These are phyloP conservation scores for Coniochaeta sp. DNA, from an alignment of 2,329 filamentous ascomycete species.

Conservation along the genomic window DNA sequence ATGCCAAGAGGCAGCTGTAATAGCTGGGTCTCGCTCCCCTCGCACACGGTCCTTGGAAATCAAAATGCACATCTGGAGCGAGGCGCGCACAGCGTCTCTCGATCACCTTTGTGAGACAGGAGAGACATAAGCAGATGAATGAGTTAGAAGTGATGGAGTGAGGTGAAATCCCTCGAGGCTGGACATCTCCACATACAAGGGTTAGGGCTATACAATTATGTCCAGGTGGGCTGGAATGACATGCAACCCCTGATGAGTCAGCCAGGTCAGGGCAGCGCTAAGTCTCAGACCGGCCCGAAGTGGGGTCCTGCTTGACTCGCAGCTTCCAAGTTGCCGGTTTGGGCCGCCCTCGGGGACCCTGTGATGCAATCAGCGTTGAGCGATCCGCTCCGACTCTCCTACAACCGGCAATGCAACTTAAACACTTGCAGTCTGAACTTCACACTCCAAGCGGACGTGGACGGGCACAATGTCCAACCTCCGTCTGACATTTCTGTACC, in stretches of 20 bases:
- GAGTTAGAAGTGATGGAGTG: no score
- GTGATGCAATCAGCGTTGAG: neutral
- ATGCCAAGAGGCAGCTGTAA: neutral
- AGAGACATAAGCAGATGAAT: neutral
- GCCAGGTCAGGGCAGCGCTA: neutral
- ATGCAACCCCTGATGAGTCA: neutral
- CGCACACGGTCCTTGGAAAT: neutral
- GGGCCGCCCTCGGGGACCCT: neutral
- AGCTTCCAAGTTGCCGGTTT: conserved; percentile 1
- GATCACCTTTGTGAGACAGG: neutral
- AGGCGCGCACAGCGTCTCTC: no score
- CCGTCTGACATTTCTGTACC: neutral
- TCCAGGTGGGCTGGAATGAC: no score
- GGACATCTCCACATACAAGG: no score
- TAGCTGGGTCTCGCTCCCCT: neutral
- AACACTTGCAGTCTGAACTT: neutral
- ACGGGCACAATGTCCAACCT: conserved; percentile 1
- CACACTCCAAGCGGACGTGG: neutral
- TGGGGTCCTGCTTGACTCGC: neutral
- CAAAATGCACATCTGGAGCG: neutral
- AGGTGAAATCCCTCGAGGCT: no score
- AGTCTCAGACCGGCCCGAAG: neutral
- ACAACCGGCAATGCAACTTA: neutral
- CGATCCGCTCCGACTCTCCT: neutral
- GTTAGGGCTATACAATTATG: no score